Conservation (phyloP, 176 grass and related monocot genomes). For the Puccinellia tenuiflora region DNA sequence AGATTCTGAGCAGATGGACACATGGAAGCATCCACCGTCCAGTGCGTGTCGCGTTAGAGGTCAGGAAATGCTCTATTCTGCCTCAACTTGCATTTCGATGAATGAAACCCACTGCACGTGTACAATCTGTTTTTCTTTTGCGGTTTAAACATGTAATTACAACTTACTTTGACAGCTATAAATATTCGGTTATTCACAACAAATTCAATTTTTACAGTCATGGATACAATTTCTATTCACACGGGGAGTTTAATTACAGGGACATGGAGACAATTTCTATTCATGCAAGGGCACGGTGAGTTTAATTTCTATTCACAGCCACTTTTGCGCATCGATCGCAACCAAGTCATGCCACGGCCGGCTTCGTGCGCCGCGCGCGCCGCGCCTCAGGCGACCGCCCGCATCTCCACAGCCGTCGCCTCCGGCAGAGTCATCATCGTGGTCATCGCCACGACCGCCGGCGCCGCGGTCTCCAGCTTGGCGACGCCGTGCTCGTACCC, state of each 20-base stretch:
- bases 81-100: not conserved
- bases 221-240: not conserved
- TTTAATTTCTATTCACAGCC: too few relatives aligned
- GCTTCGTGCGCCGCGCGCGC: not conserved
- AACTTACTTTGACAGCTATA: not conserved
- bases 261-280: too few relatives aligned
- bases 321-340: not conserved
- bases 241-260: not conserved
- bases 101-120: not conserved
- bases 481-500: not conserved
- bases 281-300: too few relatives aligned
- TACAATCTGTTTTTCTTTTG: not conserved
- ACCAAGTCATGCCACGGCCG: not conserved
- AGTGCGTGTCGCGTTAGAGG: too few relatives aligned
- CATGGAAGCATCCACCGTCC: too few relatives aligned
- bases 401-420: not conserved
- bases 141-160: not conserved
- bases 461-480: constrained; percentile 31
- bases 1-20: too few relatives aligned
- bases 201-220: not conserved
- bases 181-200: not conserved
- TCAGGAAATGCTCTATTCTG: too few relatives aligned
- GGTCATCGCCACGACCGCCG: not conserved
- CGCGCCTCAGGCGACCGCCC: not conserved
- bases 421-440: not conserved